Evolutionary conservation across 192 early-diverging fungal species (phyloP), one percentile per base, ranked within the genome.

Genomic region (Rhizoclosmatium sp.): DNA sequence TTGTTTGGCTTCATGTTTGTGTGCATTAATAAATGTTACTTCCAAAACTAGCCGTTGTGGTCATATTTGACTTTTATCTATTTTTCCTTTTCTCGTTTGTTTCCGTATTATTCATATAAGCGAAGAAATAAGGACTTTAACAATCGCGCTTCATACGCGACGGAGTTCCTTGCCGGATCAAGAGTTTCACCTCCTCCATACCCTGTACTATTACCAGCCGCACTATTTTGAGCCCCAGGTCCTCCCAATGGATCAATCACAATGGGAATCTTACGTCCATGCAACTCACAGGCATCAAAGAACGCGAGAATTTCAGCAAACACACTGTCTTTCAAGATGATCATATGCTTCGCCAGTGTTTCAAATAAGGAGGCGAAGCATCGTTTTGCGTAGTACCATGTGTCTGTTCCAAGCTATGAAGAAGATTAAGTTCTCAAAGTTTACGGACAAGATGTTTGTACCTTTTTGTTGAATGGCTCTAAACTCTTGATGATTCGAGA

Each of bases 281-380:
- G 82, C 47, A 89, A 59, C 73, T 89, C 89, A 81, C 89, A 89
- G 5, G 81, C 61, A 71, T 91, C 90, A 60, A 91, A 89, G 67
- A 91, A 91, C 68, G 82, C 80, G 31, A 91, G 81, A 54, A 85
- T 84, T 69, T 91, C 90, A 46, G 69, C 67, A 69, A 87, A 89
- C 16, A 91, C 89, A 1, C 79, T 80, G 68, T 91, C 90, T 71
- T 91, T 91, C 54, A 91, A 82, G 21, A 91, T 73, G 48, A 91
- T 91, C 90, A 91, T 91, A 68, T 91, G 90, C 75, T 91, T 91
- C 9, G 90, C 87, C 23, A 91, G 84, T 56, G 89, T 91, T 70
- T 91, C 90, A 67, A 86, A 91, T 1, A 91, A 83, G 3, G 88
- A 88, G 3, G 79, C 82, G 54, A 91, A 89, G 75, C 90, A 91